Evolutionary conservation across 2,329 filamentous ascomycete genomes (phyloP), one percentile per base, ranked within the genome.

Genomic region (Talaromyces sp.): DNA sequence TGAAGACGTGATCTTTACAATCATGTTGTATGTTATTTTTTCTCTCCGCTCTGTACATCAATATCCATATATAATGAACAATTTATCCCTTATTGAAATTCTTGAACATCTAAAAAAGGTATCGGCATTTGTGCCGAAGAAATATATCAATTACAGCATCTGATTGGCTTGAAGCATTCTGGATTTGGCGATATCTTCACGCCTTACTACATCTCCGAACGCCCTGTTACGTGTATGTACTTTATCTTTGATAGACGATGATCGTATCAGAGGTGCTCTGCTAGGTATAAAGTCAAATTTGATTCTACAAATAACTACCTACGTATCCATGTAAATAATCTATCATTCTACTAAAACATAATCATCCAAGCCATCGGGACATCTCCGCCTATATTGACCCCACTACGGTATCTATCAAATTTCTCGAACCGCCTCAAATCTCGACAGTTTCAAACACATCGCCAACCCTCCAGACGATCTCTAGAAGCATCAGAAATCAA

Each of bases 1-100:
- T 73, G 60, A 69, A 71, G 19, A 58, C 39, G 14, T 43, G 33
- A 58, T 31, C 1, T 22, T 58, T 27, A 10, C 41, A 1, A 22
- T 22, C 10, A 27, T 16, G 19, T 24, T 58, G 10, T 58, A 11
- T 58, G 41, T 43, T 43, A 58, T 58, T 27, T 4, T 27, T 10
- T 1, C 6, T 41, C 50, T 19, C 50, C 31, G 16, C 4, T 52
- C 49, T 52, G 6, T 52, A 27, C 33, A 16, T 52, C 13, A 27
- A 52, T 33, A 50, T 50, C 22, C 14, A 16, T 24, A 31, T 31
- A 7, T 31, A 6, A 6, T 7, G 27, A 31, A 31, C 7, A 6
- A 6, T 31, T 31, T 6, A 31, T 31, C 27, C 7, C 3, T 6
- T 1, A 31, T 31, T 7, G 7, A 6, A 8, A 33, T n/a, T 49